Evolutionary conservation across 495 filamentous ascomycete species (phyloP), one percentile per base, ranked within the genome.

Genomic region (Talaromyces thailandensis): DNA sequence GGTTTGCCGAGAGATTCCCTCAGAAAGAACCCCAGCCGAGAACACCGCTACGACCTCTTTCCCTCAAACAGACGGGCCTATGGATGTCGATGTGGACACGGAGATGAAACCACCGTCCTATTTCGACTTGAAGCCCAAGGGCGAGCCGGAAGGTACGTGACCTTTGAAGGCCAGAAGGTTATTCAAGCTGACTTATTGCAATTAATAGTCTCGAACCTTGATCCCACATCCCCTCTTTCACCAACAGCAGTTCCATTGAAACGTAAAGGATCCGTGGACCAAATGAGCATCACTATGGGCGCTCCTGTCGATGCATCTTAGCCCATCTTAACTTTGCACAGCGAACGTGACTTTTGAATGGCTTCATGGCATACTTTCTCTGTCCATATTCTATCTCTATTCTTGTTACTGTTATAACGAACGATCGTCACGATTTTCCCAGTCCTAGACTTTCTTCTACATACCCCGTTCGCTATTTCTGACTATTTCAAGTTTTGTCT

Each of bases 1-100:
- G 2, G 77, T 88, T 29, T 79, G 76, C 64, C 78, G 85, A 31
- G 71, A 81, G 28, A 66, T 81, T 32, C 32, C 66, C 18, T 37
- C 66, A 2, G 70, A 71, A 26, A 23, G 53, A 21, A 21, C n/a
- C 12, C 16, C 50, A 4, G 51, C 35, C 2, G 59, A 23, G 32
- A 37, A 51, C 6, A 18, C 23, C 14, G 28, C 31, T 4, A 25
- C 21, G 9, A n/a, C 23, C 37, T 55, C 14, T 32, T 21, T 28
- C 31, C 18, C 8, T 6, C 50, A 24, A 32, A 69, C 68, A 64
- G 69, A 71, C 40, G 70, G 65, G 9, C 25, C 56, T 7, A 67
- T 66, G 11, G 71, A 74, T 62, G 64, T 68, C 21, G 65, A 70
- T 9, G 64, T 66, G 6, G 71, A 72, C 62, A 64, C 67, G 23